phyloP scores from a whole-genome alignment of 208 protist species.

The Sergeia podlipaevii region DNA sequence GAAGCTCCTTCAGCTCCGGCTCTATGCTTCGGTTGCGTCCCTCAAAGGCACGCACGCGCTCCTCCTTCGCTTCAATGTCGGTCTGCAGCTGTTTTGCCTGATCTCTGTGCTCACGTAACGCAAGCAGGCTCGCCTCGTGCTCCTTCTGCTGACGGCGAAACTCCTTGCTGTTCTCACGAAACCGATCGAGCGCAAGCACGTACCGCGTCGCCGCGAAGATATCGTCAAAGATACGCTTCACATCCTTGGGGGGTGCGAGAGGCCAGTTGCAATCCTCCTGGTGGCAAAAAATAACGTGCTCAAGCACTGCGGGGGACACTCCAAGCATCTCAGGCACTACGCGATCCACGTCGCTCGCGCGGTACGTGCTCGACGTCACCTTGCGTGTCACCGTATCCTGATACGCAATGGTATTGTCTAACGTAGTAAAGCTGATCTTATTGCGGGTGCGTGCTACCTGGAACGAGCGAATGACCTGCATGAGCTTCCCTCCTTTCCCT shows the following conservation, averaged over 20 bases:
- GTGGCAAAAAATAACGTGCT: constrained; percentile 98
- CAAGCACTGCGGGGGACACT: constrained; percentile 96
- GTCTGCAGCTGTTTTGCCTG: constrained; percentile 59
- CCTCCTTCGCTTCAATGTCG: constrained; percentile 64
- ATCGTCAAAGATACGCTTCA: constrained; percentile 99
- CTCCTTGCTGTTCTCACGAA: constrained; percentile 85
- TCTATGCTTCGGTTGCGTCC: constrained; percentile 36
- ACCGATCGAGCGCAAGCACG: constrained; percentile 83
- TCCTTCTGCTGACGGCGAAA: constrained; percentile 81
- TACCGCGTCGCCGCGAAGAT: constrained; percentile 98
- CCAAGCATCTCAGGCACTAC: constrained; percentile 96
- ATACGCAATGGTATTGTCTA: constrained; percentile 94
- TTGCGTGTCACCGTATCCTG: constrained; percentile 84
- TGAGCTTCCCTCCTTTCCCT: constrained; percentile 70
- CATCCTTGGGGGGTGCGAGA: constrained; percentile 82
- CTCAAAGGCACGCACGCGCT: constrained; percentile 30
- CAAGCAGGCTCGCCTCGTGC: constrained; percentile 69
- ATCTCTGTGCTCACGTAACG: constrained; percentile 74
- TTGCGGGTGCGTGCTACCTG: constrained; percentile 86
- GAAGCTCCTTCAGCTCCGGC: constrained; percentile 56
- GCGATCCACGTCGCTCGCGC: constrained; percentile 94
- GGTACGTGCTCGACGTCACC: constrained; percentile 78
- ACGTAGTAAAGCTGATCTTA: constrained; percentile 89
- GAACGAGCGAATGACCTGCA: constrained; percentile 92
- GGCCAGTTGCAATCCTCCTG: constrained; percentile 99